phyloP scores from a whole-genome alignment of 2,329 filamentous ascomycete species.

The Cordyceps tenuipes region DNA sequence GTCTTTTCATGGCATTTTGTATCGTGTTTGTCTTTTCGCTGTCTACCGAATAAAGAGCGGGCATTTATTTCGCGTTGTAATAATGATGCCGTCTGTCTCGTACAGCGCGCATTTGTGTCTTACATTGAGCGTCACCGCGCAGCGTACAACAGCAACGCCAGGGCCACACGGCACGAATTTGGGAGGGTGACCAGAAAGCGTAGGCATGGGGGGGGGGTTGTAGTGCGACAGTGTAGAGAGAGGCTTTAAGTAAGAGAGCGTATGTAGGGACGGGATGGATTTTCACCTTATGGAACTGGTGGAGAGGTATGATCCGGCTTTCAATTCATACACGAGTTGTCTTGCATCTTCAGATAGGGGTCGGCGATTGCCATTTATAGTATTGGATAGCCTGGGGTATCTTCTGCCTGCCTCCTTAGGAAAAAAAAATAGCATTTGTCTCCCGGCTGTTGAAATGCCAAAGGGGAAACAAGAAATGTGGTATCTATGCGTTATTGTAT shows the following conservation, averaged over 20 bases:
- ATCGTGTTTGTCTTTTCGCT: background rate
- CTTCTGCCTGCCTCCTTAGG: background rate
- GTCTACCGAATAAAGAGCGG: background rate
- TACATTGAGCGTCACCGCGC: too few relatives aligned
- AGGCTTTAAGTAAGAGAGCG: too few relatives aligned
- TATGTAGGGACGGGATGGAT: too few relatives aligned
- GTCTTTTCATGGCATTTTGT: background rate
- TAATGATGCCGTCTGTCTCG: background rate
- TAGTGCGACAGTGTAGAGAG: background rate
- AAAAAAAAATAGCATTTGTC: background rate
- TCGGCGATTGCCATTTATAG: conserved; percentile 2
- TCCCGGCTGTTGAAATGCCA: conserved; percentile 7
- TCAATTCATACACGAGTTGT: background rate
- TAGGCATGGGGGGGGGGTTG: too few relatives aligned
- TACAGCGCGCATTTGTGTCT: background rate
- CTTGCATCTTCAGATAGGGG: background rate
- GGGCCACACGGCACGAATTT: too few relatives aligned
- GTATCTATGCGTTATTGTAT: conserved; percentile 1
- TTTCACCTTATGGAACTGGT: too few relatives aligned
- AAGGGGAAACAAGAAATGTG: background rate
- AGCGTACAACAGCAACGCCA: too few relatives aligned
- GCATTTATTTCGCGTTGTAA: background rate
- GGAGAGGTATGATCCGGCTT: background rate
- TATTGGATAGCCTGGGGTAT: conserved; percentile 3
- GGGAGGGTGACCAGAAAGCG: too few relatives aligned